A percentile compares a stretch with the other conserved stretches of the same genome.
Evolutionary conservation across 2,329 filamentous ascomycete genomes (phyloP).

Genomic region (Fusarium sp.): DNA sequence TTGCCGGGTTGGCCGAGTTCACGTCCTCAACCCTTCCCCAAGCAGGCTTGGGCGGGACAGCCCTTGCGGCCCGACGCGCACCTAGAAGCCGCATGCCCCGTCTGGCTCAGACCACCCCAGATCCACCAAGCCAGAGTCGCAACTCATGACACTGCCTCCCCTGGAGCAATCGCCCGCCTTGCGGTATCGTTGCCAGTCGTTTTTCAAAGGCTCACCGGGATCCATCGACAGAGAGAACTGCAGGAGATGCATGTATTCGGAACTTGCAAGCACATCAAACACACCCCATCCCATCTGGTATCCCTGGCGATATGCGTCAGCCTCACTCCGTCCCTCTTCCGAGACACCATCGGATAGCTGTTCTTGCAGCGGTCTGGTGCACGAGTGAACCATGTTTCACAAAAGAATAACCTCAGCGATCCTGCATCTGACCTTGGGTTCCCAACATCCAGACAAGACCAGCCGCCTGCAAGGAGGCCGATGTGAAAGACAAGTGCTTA

Average conservation of each 20-base stretch:
- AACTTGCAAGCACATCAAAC: not conserved
- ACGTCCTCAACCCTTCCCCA: constrained; percentile 37
- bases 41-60: constrained; percentile 37
- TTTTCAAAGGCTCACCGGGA: not conserved
- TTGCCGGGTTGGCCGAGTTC: constrained; percentile 36
- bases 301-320: not conserved
- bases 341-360: not conserved
- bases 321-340: not conserved
- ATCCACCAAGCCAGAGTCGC: constrained; percentile 16
- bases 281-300: not conserved
- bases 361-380: not conserved
- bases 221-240: not conserved
- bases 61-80: constrained; percentile 45
- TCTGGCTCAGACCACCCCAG: constrained; percentile 33
- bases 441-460: not conserved
- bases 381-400: not conserved
- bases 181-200: not conserved
- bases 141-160: constrained; percentile 6
- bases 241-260: not conserved
- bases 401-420: not conserved
- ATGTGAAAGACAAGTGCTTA: not conserved
- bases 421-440: not conserved
- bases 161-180: not conserved
- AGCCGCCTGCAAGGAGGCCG: not conserved
- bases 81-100: constrained; percentile 37